Conservation (phyloP, 306 rosid genomes). For the Gillenia trifoliata region DNA sequence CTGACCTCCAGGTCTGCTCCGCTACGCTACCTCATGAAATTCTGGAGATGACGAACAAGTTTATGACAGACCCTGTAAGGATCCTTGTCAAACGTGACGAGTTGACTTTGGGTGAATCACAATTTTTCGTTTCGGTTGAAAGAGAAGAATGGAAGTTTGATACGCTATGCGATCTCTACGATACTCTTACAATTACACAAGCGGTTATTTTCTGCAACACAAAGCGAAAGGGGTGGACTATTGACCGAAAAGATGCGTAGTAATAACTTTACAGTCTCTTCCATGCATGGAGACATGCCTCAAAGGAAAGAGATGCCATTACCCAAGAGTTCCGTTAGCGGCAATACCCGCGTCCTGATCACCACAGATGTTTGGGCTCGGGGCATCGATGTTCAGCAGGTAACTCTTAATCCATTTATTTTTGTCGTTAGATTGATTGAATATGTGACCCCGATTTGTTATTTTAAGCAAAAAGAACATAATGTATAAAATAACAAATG, state of each 20-base stretch:
- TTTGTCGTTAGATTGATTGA: no score
- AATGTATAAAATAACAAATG: no score
- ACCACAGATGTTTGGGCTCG: conserved; percentile 99
- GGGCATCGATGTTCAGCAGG: conserved; percentile 99
- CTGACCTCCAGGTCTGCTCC: conserved; percentile 94
- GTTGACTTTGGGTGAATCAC: conserved; percentile 97
- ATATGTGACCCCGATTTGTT: no score
- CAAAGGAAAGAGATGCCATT: conserved; percentile 92
- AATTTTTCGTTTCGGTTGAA: conserved; percentile 94
- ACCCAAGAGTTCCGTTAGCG: conserved; percentile 86
- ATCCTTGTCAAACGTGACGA: conserved; percentile 99
- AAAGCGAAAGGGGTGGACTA: conserved; percentile 96
- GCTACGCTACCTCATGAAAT: conserved; percentile 99
- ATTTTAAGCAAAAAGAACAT: no score
- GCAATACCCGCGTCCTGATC: conserved; percentile 86
- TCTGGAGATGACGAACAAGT: conserved; percentile 88
- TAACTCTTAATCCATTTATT: conserved; percentile 15
- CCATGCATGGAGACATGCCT: conserved; percentile 99
- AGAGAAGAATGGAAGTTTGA: conserved; percentile 97
- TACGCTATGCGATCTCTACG: conserved; percentile 92
- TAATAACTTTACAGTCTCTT: conserved; percentile 84
- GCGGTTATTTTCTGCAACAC: conserved; percentile 98
- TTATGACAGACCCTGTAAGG: conserved; percentile 95
- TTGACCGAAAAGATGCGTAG: conserved; percentile 93
- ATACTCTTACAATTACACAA: conserved; percentile 90